Percentiles rank a stretch among this genome's conserved stretches.
These are phyloP conservation scores for Suhomyces sp. DNA, from an alignment of 805 yeast species.

Conservation along the genomic window DNA sequence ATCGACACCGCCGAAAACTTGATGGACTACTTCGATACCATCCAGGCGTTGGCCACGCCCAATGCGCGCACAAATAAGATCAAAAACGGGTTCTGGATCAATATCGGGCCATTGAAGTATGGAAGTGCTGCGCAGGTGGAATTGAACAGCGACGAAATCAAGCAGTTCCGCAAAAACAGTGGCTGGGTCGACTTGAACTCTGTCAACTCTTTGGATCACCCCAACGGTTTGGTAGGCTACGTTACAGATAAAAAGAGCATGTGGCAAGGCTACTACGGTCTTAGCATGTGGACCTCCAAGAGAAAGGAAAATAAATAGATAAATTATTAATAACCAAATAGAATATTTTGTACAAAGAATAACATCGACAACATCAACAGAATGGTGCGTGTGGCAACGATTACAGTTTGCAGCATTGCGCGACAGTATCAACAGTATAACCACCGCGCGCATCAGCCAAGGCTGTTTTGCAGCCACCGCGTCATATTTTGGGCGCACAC, in stretches of 20 bases:
- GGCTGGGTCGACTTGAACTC: conserved; percentile 57
- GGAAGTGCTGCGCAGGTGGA: conserved; percentile 82
- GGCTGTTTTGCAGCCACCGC: too few relatives aligned
- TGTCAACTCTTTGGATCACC: conserved; percentile 11
- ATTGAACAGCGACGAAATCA: conserved; percentile 67
- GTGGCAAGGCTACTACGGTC: conserved; percentile 79
- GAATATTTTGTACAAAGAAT: too few relatives aligned
- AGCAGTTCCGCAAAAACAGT: conserved; percentile 45
- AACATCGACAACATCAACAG: too few relatives aligned
- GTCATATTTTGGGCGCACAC: too few relatives aligned
- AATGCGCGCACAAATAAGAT: conserved; percentile 22
- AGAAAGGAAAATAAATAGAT: conserved; percentile 20
- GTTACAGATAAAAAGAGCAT: conserved; percentile 62
- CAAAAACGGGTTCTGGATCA: conserved; percentile 72
- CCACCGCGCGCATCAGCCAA: not conserved
- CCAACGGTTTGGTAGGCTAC: conserved; percentile 51
- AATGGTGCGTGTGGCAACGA: too few relatives aligned
- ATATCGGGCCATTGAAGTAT: conserved; percentile 89
- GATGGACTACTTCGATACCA: conserved; percentile 67
- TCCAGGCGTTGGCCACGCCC: conserved; percentile 42
- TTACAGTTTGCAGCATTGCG: too few relatives aligned
- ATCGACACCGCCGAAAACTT: conserved; percentile 90
- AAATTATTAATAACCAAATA: too few relatives aligned
- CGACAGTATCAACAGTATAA: not conserved
- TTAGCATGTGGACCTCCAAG: conserved; percentile 53